Percentiles rank a stretch among this genome's conserved stretches.
Evolutionary conservation across 371 early-diverging fungal genomes (phyloP).

Genomic region (Mortierella sp.): DNA sequence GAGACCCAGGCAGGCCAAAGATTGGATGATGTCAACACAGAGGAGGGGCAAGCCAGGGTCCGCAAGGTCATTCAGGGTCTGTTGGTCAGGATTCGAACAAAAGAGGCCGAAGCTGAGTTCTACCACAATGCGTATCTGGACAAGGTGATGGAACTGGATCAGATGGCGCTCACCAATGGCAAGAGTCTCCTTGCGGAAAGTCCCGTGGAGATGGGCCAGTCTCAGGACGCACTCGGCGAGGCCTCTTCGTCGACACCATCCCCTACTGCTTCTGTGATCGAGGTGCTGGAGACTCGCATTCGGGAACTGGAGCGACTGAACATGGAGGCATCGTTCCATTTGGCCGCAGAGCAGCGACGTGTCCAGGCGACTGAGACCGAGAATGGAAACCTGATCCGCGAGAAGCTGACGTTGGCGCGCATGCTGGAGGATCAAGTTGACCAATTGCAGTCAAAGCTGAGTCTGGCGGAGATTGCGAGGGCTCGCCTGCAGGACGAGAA

Average conservation of each 20-base stretch:
- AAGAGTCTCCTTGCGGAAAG: constrained; percentile 31
- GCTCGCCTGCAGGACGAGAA: constrained; percentile 49
- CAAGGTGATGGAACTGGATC: constrained; percentile 55
- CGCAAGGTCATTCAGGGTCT: constrained; percentile 56
- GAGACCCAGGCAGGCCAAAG: constrained; percentile 32
- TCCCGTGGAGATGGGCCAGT: constrained; percentile 6
- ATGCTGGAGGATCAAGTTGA: constrained; percentile 54
- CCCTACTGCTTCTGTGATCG: constrained; percentile 17
- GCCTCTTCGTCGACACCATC: constrained; percentile 13
- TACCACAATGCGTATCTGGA: constrained; percentile 58
- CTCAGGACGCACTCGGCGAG: constrained; percentile 20
- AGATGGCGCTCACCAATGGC: constrained; percentile 42
- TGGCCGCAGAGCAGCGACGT: constrained; percentile 52
- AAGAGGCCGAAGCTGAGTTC: constrained; percentile 57
- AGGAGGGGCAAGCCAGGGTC: constrained; percentile 48
- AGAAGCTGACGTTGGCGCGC: constrained; percentile 46
- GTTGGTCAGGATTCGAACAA: constrained; percentile 52
- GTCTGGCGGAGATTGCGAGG: constrained; percentile 43
- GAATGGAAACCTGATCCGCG: constrained; percentile 43
- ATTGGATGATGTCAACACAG: constrained; percentile 40
- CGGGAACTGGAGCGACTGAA: constrained; percentile 49
- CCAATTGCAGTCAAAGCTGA: constrained; percentile 47
- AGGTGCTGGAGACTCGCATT: constrained; percentile 40
- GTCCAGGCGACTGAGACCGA: constrained; percentile 46
- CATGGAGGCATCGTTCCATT: constrained; percentile 43